Percentiles rank a stretch among this genome's conserved stretches.
phyloP scores from a whole-genome alignment of 768 basidiomycete species.

The Boletales sp. region DNA sequence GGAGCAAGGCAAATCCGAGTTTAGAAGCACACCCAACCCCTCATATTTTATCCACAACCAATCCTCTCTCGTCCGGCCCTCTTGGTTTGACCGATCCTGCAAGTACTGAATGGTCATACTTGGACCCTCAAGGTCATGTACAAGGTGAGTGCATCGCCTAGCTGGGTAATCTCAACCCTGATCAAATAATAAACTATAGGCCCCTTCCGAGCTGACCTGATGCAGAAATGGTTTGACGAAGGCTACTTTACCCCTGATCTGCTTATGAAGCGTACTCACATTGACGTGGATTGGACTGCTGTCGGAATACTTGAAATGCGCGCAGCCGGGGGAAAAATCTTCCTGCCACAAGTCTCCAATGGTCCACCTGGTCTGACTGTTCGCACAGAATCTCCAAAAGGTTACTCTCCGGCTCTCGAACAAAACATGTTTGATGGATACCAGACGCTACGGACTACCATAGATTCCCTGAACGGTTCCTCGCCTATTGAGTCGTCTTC shows the following conservation, averaged over 20 bases:
- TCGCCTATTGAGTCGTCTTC: conserved; percentile 69
- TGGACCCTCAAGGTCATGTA: conserved; percentile 86
- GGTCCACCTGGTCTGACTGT: conserved; percentile 55
- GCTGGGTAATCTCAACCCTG: background rate
- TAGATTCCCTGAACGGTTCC: conserved; percentile 54
- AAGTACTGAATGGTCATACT: conserved; percentile 83
- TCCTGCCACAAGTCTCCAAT: conserved; percentile 48
- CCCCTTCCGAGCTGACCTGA: conserved; percentile 81
- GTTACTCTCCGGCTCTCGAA: conserved; percentile 38
- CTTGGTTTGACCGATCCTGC: conserved; percentile 52
- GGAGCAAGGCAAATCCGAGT: conserved; percentile 13
- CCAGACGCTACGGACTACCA: conserved; percentile 58
- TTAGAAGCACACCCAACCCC: conserved; percentile 8
- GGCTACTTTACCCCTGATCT: conserved; percentile 84
- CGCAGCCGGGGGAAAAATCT: conserved; percentile 54
- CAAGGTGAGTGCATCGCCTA: conserved; percentile 57
- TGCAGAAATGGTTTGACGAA: conserved; percentile 94
- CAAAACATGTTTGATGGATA: conserved; percentile 43
- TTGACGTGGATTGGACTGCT: conserved; percentile 66
- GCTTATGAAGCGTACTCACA: conserved; percentile 75
- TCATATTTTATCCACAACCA: conserved; percentile 7
- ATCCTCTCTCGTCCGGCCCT: conserved; percentile 27
- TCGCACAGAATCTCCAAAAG: conserved; percentile 48
- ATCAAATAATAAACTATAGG: conserved; percentile 43
- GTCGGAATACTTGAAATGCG: conserved; percentile 57